Percentiles rank a stretch among this genome's conserved stretches.
phyloP scores from a whole-genome alignment of 257 asterid genomes.

The Lantana camara region DNA sequence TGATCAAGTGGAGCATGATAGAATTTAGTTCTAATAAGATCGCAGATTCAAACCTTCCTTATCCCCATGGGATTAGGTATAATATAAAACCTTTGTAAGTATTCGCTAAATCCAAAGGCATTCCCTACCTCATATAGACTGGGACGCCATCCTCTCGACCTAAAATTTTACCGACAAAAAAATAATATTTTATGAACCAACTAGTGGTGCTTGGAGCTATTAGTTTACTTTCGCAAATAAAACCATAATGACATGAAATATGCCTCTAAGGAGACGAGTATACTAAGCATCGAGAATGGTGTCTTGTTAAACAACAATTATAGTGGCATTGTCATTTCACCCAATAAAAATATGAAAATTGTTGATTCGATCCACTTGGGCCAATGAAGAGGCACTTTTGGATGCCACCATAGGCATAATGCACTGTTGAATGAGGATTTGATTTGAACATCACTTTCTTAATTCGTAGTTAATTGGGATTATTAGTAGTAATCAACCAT shows the following conservation, averaged over 20 bases:
- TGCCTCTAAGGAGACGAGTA: slow-evolving; percentile 13
- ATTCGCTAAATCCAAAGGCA: too few species aligned
- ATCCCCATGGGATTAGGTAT: too few species aligned
- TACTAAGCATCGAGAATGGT: slow-evolving; percentile 2
- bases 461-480: slow-evolving; percentile 18
- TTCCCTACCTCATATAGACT: too few species aligned
- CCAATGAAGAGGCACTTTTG: slow-evolving; percentile 22
- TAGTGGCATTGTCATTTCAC: slow-evolving; percentile 9
- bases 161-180: too few species aligned
- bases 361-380: slow-evolving; percentile 1
- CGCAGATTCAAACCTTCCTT: too few species aligned
- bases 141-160: too few species aligned
- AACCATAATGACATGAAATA: not conserved
- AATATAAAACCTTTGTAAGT: too few species aligned
- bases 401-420: not conserved
- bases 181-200: too few species aligned
- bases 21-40: too few species aligned
- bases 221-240: slow-evolving; percentile 18
- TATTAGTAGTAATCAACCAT: not conserved
- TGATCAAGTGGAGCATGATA: too few species aligned
- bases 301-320: not conserved
- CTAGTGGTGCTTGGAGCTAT: slow-evolving; percentile 26
- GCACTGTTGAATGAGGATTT: slow-evolving; percentile 22
- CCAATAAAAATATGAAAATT: too few species aligned
- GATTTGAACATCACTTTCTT: slow-evolving; percentile 33